A percentile compares a stretch with the other conserved stretches of the same genome.
Evolutionary conservation across 2,329 filamentous ascomycete species (phyloP).

Genomic region (Aspergillus jensenii): DNA sequence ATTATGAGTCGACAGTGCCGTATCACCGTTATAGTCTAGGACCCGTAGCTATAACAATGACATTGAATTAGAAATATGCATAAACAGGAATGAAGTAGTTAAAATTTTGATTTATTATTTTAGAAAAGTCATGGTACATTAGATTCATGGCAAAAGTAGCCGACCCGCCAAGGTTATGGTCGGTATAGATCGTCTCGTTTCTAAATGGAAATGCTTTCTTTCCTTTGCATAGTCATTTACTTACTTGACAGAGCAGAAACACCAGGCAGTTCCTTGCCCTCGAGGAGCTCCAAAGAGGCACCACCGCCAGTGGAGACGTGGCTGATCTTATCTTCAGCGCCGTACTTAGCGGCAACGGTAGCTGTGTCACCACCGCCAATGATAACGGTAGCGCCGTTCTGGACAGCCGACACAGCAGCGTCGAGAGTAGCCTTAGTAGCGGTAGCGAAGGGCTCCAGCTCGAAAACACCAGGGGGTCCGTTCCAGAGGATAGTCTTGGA

Average conservation of each 20-base stretch:
- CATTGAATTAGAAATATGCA: constrained; percentile 22
- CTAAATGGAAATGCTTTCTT: neutral
- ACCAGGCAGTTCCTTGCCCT: constrained; percentile 97
- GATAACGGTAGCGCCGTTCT: constrained; percentile 91
- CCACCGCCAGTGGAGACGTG: constrained; percentile 97
- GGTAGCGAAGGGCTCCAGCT: constrained; percentile 89
- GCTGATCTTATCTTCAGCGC: constrained; percentile 93
- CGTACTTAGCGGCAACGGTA: constrained; percentile 96
- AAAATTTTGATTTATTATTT: constrained; percentile 22
- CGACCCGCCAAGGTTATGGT: neutral
- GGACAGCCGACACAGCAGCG: constrained; percentile 76
- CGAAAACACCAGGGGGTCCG: constrained; percentile 94
- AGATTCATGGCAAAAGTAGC: constrained; percentile 22
- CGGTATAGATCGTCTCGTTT: neutral
- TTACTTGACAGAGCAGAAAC: constrained; percentile 84
- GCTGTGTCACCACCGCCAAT: constrained; percentile 98
- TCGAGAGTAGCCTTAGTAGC: constrained; percentile 93
- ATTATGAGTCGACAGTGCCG: neutral
- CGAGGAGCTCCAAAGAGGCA: constrained; percentile 90
- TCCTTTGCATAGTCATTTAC: constrained; percentile 39
- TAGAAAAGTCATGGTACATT: constrained; percentile 35
- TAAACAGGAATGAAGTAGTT: neutral
- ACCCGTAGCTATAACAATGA: constrained; percentile 25
- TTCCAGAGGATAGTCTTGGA: constrained; percentile 99
- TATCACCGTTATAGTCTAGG: constrained; percentile 27